Evolutionary conservation across 257 asterid genomes (phyloP).

Genomic region (Fraxinus pennsylvanica): DNA sequence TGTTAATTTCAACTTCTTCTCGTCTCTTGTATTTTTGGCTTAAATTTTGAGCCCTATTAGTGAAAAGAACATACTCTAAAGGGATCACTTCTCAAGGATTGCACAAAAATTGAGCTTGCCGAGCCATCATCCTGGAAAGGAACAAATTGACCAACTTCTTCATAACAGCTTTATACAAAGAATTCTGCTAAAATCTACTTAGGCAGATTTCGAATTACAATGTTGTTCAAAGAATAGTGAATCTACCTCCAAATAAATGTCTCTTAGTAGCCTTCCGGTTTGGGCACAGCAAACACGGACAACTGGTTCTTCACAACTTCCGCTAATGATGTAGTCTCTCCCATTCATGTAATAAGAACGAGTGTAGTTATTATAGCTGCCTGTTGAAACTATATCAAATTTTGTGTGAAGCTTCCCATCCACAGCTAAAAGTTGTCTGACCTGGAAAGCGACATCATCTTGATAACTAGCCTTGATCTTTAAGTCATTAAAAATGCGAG

Average conservation of each 20-base stretch:
- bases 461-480: not conserved
- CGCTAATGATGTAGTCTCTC: conserved; percentile 74
- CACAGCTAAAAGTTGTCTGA: conserved; percentile 69
- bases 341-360: conserved; percentile 86
- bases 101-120: conserved; percentile 61
- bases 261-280: not conserved
- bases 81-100: conserved; percentile 82
- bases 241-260: not conserved
- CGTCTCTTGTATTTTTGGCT: not conserved
- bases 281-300: conserved; percentile 36
- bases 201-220: not conserved
- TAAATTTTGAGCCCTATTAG: not conserved
- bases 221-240: not conserved
- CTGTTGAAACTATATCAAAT: conserved; percentile 66
- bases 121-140: conserved; percentile 41
- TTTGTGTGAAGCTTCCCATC: conserved; percentile 71
- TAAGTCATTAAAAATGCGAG: not conserved
- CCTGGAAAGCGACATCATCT: conserved; percentile 37
- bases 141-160: not conserved
- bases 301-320: conserved; percentile 69
- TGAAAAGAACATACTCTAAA: conserved; percentile 56
- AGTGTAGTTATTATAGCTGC: conserved; percentile 74
- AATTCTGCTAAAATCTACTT: not conserved
- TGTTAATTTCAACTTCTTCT: not conserved
- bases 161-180: not conserved